Conservation (phyloP, 495 filamentous ascomycete genomes). For the Penicillium simplicissimum region DNA sequence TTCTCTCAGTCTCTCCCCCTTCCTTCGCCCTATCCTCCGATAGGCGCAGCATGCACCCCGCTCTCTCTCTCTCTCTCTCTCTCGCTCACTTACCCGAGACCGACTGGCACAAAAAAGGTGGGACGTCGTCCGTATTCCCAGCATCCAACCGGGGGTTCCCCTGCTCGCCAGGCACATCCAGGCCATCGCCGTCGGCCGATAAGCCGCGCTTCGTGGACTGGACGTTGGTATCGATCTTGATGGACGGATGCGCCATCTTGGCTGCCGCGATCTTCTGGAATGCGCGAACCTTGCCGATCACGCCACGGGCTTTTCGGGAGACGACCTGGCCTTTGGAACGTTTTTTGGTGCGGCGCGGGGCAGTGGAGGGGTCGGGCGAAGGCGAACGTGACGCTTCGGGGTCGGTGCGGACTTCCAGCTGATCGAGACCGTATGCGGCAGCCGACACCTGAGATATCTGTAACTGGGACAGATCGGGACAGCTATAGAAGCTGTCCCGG, state of each 20-base stretch:
- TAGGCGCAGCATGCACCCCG: slow-evolving; percentile 18
- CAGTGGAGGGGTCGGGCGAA: slow-evolving; percentile 33
- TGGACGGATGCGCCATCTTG: slow-evolving; percentile 50
- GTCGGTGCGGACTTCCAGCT: slow-evolving; percentile 31
- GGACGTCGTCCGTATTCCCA: slow-evolving; percentile 40
- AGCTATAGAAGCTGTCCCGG: slow-evolving; percentile 53
- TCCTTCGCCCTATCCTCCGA: slow-evolving; percentile 20
- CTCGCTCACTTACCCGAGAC: slow-evolving; percentile 39
- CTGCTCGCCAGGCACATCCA: slow-evolving; percentile 34
- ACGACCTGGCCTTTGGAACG: slow-evolving; percentile 37
- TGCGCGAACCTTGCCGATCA: slow-evolving; percentile 50
- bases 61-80: too few relatives aligned
- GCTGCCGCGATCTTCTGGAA: slow-evolving; percentile 47
- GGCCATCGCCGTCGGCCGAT: slow-evolving; percentile 37
- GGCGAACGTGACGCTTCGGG: slow-evolving; percentile 38
- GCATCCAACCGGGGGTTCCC: slow-evolving; percentile 37
- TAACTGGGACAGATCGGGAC: slow-evolving; percentile 52
- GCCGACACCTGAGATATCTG: slow-evolving; percentile 40
- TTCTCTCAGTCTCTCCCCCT: background rate
- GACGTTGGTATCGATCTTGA: slow-evolving; percentile 50
- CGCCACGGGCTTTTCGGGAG: slow-evolving; percentile 48
- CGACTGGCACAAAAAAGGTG: slow-evolving; percentile 47
- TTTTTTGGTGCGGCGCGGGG: slow-evolving; percentile 36
- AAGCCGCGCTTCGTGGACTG: slow-evolving; percentile 45
- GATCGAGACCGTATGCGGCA: slow-evolving; percentile 32